Evolutionary conservation across 768 basidiomycete genomes (phyloP), one percentile per base, ranked within the genome.

Genomic region (Clitopilus passeckerianus): DNA sequence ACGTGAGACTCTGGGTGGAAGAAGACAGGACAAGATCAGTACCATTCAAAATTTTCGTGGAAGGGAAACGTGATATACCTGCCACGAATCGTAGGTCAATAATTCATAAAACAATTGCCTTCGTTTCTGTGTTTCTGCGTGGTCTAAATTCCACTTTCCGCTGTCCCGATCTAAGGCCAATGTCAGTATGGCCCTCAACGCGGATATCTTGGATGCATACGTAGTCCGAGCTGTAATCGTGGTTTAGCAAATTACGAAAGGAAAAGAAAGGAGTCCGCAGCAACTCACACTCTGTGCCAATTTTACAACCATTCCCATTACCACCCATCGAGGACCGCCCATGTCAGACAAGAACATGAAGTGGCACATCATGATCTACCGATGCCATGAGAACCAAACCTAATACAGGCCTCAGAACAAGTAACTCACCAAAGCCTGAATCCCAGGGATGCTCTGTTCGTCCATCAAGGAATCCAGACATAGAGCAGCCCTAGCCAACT

Each of bases 101-200:
- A 82, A 57, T 64, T 89, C 87, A 86, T 87, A 89, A 64, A 89
- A 87, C 27, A 87, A 66, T 66, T 86, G 83, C 6, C 86, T 80
- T 18, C 87, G 80, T 33, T 81, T 75, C 58, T 83, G 78, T 0
- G 86, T 84, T 70, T 88, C 86, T 44, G 73, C 68, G 18, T 72
- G 67, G 63, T 87, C 85, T 16, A 83, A 77, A 37, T 84, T 85
- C 83, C 84, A 88, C 57, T 77, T 79, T 15, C 85, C 85, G 60
- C 84, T 85, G 69, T 89, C 87, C 34, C 86, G 82, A 72, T 89
- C 87, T 84, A 84, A 86, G 2, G 84, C 65, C 88, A 87, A 87
- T 7, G 84, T 84, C 63, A 84, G 76, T 53, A 87, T 66, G 59
- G 61, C 59, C 61, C 43, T 57, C 55, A 35, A 35, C 4, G 44